Percentiles rank a stretch among this genome's conserved stretches.
These are phyloP conservation scores for Tritrichomonas foetus DNA, from an alignment of 208 protist species.

Conservation along the genomic window DNA sequence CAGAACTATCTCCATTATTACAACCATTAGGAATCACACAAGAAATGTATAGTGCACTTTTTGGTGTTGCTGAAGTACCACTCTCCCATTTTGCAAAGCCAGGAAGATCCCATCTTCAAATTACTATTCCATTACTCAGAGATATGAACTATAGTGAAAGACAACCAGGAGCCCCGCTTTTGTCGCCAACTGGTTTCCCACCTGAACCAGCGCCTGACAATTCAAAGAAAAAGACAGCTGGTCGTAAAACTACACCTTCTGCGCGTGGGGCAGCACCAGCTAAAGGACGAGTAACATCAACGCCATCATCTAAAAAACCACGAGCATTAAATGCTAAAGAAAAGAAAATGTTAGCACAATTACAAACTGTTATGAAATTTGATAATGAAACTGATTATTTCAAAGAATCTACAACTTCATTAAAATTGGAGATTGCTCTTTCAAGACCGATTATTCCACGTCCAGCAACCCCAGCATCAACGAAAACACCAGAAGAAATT, in stretches of 20 bases:
- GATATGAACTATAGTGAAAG: not conserved
- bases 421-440: not conserved
- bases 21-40: not conserved
- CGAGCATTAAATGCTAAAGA: not conserved
- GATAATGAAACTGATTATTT: not conserved
- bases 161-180: not conserved
- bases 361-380: not conserved
- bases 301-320: not conserved
- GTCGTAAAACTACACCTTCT: not conserved
- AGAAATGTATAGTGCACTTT: not conserved
- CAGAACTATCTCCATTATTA: not conserved
- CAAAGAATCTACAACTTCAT: not conserved
- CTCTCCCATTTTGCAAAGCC: not conserved
- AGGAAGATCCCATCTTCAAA: not conserved
- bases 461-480: not conserved
- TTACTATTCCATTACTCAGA: not conserved
- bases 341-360: not conserved
- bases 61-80: not conserved
- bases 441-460: not conserved
- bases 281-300: not conserved
- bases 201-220: not conserved
- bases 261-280: not conserved
- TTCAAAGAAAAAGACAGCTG: not conserved
- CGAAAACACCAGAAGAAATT: constrained; percentile 1
- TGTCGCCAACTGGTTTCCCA: not conserved